Conservation (phyloP, 1,284 basidiomycete species). For the Leccinum huronense region DNA sequence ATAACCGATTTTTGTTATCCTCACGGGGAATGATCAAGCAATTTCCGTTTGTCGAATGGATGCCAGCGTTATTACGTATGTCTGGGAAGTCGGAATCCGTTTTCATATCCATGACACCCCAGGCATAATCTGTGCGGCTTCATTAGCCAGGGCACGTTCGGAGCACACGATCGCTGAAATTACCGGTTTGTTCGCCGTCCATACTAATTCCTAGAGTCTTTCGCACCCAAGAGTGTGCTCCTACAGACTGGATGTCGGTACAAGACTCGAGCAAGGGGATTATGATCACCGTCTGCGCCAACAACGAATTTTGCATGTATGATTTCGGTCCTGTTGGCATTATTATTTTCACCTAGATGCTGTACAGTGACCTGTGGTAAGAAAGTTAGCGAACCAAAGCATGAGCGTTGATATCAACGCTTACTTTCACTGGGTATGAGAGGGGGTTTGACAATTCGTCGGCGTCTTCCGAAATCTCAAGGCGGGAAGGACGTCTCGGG, state of each 20-base stretch:
- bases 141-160: not conserved
- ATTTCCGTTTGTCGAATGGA: not conserved
- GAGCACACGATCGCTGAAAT: not conserved
- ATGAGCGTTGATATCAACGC: not conserved
- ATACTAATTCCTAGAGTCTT: not conserved
- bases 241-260: not conserved
- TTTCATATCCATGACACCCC: slow-evolving; percentile 1
- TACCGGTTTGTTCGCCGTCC: not conserved
- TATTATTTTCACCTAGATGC: not conserved
- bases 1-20: not conserved
- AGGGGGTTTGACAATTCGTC: not conserved
- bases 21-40: not conserved
- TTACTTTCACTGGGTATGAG: not conserved
- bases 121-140: not conserved
- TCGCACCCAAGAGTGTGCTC: not conserved
- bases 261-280: not conserved
- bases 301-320: not conserved
- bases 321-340: not conserved
- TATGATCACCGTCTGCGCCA: slow-evolving; percentile 1
- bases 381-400: not conserved
- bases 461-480: not conserved
- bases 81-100: not conserved
- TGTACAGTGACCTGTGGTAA: not conserved
- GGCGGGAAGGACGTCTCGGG: not conserved
- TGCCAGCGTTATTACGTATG: not conserved